Conservation (phyloP, 495 filamentous ascomycete genomes). For the Glarea lozoyensis region DNA sequence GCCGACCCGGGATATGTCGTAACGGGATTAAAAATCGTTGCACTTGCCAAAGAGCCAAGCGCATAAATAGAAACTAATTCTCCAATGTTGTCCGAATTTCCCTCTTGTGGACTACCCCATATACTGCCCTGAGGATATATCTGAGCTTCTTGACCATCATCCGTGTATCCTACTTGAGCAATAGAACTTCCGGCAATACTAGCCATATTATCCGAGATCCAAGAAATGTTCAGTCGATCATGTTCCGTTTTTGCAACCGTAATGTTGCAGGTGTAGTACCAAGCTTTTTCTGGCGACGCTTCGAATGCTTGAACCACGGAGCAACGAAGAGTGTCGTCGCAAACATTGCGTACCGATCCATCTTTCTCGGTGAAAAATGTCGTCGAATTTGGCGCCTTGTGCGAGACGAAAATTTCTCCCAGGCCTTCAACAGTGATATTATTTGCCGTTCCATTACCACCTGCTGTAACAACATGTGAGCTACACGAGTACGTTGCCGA, state of each 20-base stretch:
- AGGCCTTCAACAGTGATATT: conserved; percentile 7
- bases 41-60: conserved; percentile 11
- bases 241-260: conserved; percentile 9
- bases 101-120: conserved; percentile 7
- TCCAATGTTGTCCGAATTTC: conserved; percentile 9
- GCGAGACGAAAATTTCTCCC: conserved; percentile 3
- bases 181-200: conserved; percentile 15
- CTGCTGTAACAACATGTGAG: conserved; percentile 6
- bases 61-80: conserved; percentile 5
- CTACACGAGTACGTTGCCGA: conserved; percentile 10
- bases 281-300: neutral
- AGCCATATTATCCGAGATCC: conserved; percentile 18
- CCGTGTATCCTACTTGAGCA: conserved; percentile 13
- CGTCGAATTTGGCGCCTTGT: conserved; percentile 2
- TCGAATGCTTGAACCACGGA: conserved; percentile 17
- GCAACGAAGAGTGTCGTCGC: conserved; percentile 8
- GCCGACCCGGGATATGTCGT: conserved; percentile 5
- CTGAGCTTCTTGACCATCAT: conserved; percentile 6
- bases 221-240: conserved; percentile 12
- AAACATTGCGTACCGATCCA: neutral
- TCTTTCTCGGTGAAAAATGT: conserved; percentile 11
- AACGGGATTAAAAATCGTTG: conserved; percentile 5
- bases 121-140: conserved; percentile 11
- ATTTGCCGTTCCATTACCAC: conserved; percentile 3
- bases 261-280: conserved; percentile 2